A percentile compares a stretch with the other conserved stretches of the same genome.
These are phyloP conservation scores for Nicotiana tomentosiformis DNA, from an alignment of 257 asterid species.

Conservation along the genomic window DNA sequence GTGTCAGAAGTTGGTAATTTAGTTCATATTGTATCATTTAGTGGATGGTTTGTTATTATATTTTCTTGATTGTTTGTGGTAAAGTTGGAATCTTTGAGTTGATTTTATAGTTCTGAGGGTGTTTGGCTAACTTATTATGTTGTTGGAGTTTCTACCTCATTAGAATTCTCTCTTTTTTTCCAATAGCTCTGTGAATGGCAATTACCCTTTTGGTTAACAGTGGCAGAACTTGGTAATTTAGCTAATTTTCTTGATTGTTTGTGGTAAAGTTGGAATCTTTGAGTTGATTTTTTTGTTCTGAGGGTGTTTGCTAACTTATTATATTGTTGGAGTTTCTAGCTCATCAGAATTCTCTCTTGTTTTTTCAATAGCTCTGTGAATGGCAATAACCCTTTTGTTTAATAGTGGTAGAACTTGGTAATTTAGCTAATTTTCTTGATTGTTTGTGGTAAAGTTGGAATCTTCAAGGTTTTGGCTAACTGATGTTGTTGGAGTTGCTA, in stretches of 20 bases:
- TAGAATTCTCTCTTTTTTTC: neutral
- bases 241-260: neutral
- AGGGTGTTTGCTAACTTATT: neutral
- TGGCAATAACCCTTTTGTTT: neutral
- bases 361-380: neutral
- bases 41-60: neutral
- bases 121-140: neutral
- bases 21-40: too few relatives aligned
- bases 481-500: neutral
- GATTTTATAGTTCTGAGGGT: too few relatives aligned
- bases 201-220: neutral
- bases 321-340: neutral
- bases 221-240: too few relatives aligned
- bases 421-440: neutral
- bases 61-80: neutral
- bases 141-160: neutral
- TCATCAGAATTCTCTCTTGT: neutral
- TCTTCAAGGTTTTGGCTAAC: neutral
- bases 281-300: neutral
- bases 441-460: neutral
- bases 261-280: slow-evolving; percentile 3
- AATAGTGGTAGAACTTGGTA: neutral
- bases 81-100: neutral
- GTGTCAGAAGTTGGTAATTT: neutral
- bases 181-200: neutral